Conservation (phyloP, 176 grass and related monocot genomes). For the Carex littledalei region DNA sequence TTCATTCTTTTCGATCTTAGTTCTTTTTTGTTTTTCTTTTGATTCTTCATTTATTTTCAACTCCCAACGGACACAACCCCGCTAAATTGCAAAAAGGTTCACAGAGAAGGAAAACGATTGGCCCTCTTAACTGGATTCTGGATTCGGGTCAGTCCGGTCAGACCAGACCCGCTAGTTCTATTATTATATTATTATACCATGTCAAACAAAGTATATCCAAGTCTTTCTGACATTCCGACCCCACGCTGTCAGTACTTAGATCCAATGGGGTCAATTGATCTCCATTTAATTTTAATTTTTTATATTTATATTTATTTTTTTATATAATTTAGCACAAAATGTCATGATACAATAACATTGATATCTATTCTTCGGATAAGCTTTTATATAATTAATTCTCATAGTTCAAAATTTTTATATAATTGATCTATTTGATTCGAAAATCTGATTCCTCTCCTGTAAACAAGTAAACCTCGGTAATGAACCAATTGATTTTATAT, state of each 20-base stretch:
- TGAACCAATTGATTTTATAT: background rate
- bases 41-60: background rate
- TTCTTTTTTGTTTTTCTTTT: background rate
- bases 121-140: slow-evolving; percentile 1
- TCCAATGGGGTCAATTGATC: no score
- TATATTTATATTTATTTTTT: no score
- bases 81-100: background rate
- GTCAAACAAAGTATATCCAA: background rate
- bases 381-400: no score
- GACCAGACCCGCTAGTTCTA: background rate
- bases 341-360: no score
- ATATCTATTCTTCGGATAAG: no score
- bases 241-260: background rate
- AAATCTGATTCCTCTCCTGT: no score
- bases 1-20: background rate
- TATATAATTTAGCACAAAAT: no score
- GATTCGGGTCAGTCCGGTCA: slow-evolving; percentile 2
- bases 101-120: background rate
- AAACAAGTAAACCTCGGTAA: background rate
- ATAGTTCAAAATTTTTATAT: no score
- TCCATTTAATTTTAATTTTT: no score
- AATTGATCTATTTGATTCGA: no score
- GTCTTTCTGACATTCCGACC: background rate
- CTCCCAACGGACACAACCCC: background rate
- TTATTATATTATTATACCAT: background rate